Evolutionary conservation across 306 rosid species (phyloP).

Genomic region (Vigna reflexopilosa): DNA sequence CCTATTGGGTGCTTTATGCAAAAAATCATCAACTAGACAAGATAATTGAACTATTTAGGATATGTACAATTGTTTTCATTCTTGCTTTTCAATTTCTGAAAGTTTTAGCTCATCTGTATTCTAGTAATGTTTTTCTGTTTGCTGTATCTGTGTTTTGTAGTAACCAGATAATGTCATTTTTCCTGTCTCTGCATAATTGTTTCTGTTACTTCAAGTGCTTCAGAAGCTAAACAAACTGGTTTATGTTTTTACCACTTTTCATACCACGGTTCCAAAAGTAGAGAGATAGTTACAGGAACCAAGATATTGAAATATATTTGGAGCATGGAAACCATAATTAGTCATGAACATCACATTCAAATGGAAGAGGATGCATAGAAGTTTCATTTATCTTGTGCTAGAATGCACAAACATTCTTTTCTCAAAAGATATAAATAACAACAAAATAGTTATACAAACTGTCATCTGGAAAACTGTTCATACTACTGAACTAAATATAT

Average conservation of each 20-base stretch:
- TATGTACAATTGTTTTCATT: too few species aligned
- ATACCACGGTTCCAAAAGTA: not conserved
- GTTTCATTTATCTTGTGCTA: constrained; percentile 1
- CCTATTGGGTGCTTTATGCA: too few species aligned
- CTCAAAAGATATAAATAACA: constrained; percentile 4
- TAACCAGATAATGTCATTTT: too few species aligned
- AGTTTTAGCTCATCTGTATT: too few species aligned
- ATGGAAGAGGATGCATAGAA: constrained; percentile 21
- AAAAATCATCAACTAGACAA: too few species aligned
- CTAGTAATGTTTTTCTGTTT: too few species aligned
- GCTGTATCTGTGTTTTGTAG: too few species aligned
- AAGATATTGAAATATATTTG: not conserved
- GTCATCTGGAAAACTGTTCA: constrained; percentile 10
- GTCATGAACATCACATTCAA: constrained; percentile 14
- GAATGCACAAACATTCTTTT: not conserved
- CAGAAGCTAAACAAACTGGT: not conserved
- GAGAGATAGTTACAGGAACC: not conserved
- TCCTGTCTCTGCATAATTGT: too few species aligned
- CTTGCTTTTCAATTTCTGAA: too few species aligned
- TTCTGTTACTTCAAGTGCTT: not conserved
- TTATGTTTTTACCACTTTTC: not conserved
- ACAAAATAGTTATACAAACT: constrained; percentile 26
- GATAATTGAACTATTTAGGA: too few species aligned
- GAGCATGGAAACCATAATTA: not conserved
- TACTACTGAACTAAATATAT: constrained; percentile 7